Percentiles rank a stretch among this genome's conserved stretches.
phyloP scores from a whole-genome alignment of 345 rosid species.

The Murraya koenigii region DNA sequence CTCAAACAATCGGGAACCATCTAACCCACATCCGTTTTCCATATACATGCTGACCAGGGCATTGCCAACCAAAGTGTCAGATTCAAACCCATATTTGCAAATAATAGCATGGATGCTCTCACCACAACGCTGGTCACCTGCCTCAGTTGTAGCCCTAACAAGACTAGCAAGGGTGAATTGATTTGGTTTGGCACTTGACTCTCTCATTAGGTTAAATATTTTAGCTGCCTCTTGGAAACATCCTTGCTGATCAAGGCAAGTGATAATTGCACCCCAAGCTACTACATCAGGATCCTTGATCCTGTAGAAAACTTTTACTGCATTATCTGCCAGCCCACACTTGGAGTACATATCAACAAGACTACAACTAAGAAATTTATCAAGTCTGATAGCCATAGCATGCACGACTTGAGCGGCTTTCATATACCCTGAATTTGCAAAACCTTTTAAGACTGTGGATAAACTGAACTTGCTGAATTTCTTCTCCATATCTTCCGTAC shows the following conservation, averaged over 20 bases:
- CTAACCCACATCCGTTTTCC: constrained; percentile 27
- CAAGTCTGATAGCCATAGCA: constrained; percentile 36
- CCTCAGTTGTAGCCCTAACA: constrained; percentile 28
- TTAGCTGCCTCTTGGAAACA: constrained; percentile 28
- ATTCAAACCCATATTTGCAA: constrained; percentile 36
- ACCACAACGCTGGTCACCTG: constrained; percentile 28
- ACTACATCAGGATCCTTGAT: constrained; percentile 37
- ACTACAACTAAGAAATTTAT: constrained; percentile 37
- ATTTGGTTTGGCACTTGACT: constrained; percentile 37
- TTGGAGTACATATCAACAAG: constrained; percentile 53
- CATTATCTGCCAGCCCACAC: constrained; percentile 36
- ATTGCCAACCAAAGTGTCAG: constrained; percentile 32
- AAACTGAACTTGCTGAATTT: constrained; percentile 35
- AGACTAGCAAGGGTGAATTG: constrained; percentile 32
- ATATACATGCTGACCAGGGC: constrained; percentile 45
- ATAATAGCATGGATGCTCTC: constrained; percentile 40
- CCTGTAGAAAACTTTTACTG: constrained; percentile 34
- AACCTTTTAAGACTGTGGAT: constrained; percentile 39
- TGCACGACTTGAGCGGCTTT: constrained; percentile 39
- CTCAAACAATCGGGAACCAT: constrained; percentile 37
- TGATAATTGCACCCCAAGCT: constrained; percentile 43
- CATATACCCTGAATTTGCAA: constrained; percentile 28
- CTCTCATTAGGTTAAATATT: constrained; percentile 38
- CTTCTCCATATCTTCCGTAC: constrained; percentile 32
- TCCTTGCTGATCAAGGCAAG: constrained; percentile 39